Evolutionary conservation across 202 grass and related monocot genomes (phyloP).

Genomic region (Saccharum hybrid): DNA sequence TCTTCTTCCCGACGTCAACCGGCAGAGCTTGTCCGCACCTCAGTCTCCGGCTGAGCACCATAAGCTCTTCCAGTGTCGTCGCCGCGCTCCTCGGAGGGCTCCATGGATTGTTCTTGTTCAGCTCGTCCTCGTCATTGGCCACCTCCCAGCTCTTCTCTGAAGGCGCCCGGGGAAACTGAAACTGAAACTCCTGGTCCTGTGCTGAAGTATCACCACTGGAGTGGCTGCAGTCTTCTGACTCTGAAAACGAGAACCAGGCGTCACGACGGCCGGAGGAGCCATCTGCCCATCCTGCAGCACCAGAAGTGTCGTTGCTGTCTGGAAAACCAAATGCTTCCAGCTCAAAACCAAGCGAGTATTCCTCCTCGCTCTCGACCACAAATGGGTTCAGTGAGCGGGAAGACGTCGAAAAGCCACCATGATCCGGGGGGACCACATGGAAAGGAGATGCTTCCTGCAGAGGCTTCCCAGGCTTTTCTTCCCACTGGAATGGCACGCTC

Average conservation of each 20-base stretch:
- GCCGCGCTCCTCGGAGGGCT: constrained; percentile 47
- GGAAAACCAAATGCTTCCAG: constrained; percentile 67
- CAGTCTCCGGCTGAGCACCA: constrained; percentile 73
- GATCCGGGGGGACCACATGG: background rate
- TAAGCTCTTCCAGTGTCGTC: constrained; percentile 86
- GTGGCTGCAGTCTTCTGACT: constrained; percentile 61
- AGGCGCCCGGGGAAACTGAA: constrained; percentile 56
- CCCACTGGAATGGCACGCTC: constrained; percentile 89
- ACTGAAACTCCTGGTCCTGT: constrained; percentile 39
- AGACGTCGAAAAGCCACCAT: constrained; percentile 32
- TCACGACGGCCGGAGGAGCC: constrained; percentile 24
- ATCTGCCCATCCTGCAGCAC: constrained; percentile 13
- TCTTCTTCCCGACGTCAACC: constrained; percentile 49
- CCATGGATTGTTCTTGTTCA: constrained; percentile 32
- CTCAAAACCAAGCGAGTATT: constrained; percentile 58
- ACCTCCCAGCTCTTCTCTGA: constrained; percentile 56
- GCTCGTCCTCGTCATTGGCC: constrained; percentile 32
- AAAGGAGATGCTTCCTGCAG: constrained; percentile 36
- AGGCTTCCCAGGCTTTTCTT: constrained; percentile 82
- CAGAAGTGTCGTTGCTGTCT: constrained; percentile 40
- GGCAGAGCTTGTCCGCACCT: constrained; percentile 51
- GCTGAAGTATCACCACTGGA: constrained; percentile 54
- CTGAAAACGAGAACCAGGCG: constrained; percentile 53
- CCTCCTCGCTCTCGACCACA: constrained; percentile 46
- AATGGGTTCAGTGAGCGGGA: constrained; percentile 72